These are phyloP conservation scores for Tubosaeta brunneosetosa DNA, from an alignment of 768 basidiomycete species.

Conservation along the genomic window DNA sequence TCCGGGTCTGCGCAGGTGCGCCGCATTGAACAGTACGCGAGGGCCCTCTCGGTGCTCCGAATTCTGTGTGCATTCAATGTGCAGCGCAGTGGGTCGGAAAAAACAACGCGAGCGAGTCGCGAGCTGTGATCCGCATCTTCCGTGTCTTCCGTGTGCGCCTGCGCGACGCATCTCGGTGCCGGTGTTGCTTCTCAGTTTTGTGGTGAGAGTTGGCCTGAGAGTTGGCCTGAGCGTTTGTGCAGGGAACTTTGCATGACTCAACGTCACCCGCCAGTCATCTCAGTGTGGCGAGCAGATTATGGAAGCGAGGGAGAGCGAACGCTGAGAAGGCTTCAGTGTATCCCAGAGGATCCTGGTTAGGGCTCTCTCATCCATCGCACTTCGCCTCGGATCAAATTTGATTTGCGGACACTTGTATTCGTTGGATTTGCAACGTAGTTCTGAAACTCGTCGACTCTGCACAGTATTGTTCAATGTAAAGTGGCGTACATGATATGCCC, in stretches of 20 bases:
- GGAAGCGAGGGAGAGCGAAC: no score
- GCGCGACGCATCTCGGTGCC: background rate
- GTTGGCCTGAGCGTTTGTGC: no score
- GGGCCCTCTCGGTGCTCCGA: background rate
- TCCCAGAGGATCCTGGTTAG: constrained; percentile 8
- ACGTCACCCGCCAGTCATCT: no score
- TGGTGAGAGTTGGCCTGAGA: no score
- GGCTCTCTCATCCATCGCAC: background rate
- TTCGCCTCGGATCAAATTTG: constrained; percentile 23
- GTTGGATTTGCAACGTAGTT: constrained; percentile 13
- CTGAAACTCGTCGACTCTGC: constrained; percentile 5
- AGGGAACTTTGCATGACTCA: no score
- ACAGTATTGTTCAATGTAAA: background rate
- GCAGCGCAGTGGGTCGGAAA: background rate
- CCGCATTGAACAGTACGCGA: background rate
- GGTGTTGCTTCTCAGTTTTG: background rate
- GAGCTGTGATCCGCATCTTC: background rate
- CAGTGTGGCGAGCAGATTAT: no score
- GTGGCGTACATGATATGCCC: no score
- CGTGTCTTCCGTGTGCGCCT: background rate
- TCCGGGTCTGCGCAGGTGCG: background rate
- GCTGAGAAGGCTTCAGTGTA: background rate
- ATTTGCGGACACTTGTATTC: constrained; percentile 10
- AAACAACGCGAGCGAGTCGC: background rate
- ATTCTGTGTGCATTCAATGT: background rate